phyloP scores from a whole-genome alignment of 371 early-diverging fungal genomes.

The Syncephalastrum sp. region DNA sequence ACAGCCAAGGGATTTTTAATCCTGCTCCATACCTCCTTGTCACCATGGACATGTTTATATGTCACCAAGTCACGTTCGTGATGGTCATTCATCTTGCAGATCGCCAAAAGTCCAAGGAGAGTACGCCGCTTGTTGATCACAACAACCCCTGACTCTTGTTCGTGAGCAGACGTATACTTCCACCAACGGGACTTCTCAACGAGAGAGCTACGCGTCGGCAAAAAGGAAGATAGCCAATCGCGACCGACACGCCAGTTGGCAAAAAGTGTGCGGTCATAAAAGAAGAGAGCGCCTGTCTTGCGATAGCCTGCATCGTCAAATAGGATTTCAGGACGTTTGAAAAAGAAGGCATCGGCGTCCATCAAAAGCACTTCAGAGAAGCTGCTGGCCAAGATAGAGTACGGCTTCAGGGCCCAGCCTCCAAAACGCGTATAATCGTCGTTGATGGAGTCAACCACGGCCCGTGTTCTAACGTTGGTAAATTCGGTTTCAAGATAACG shows the following conservation, averaged over 20 bases:
- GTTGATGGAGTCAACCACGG: constrained; percentile 51
- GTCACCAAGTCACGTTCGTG: constrained; percentile 45
- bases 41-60: constrained; percentile 52
- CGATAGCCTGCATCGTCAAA: constrained; percentile 58
- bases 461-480: constrained; percentile 43
- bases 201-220: constrained; percentile 44
- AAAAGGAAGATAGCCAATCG: constrained; percentile 45
- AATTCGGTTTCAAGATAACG: constrained; percentile 39
- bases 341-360: constrained; percentile 75
- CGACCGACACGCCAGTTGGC: constrained; percentile 32
- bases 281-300: constrained; percentile 61
- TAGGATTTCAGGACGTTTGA: constrained; percentile 59
- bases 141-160: constrained; percentile 66
- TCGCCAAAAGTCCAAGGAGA: constrained; percentile 52
- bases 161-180: constrained; percentile 45
- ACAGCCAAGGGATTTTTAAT: background rate
- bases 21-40: constrained; percentile 49
- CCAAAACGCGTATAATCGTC: constrained; percentile 45
- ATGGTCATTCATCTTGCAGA: constrained; percentile 58
- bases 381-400: constrained; percentile 61
- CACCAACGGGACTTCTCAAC: constrained; percentile 48
- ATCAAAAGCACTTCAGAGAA: constrained; percentile 68
- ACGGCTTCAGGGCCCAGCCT: constrained; percentile 68
- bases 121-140: constrained; percentile 57
- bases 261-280: constrained; percentile 61